Evolutionary conservation across 495 filamentous ascomycete species (phyloP), one percentile per base, ranked within the genome.

Genomic region (Peziza echinospora): DNA sequence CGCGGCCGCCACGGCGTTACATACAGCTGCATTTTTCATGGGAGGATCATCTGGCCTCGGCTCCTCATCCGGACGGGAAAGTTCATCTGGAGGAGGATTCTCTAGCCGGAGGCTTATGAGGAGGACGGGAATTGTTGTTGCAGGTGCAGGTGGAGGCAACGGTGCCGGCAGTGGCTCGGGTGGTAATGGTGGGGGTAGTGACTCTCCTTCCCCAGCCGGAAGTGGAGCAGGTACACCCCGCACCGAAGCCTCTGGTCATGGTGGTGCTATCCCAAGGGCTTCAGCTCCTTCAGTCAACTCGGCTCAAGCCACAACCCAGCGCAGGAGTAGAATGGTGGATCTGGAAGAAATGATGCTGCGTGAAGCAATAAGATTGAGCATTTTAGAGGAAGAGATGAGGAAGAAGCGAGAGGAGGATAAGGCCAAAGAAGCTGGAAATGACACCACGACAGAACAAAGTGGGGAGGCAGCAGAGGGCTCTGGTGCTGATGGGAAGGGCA

Each of bases 271-370:
- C n/a, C n/a, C n/a, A n/a, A n/a, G n/a, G n/a, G n/a, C n/a, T n/a
- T n/a, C n/a, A n/a, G n/a, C n/a, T n/a, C n/a, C n/a, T n/a, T n/a
- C n/a, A n/a, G n/a, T n/a, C n/a, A n/a, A n/a, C n/a, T n/a, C 76
- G 11, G n/a, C n/a, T n/a, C n/a, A n/a, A n/a, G n/a, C n/a, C n/a
- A n/a, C n/a, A n/a, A n/a, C n/a, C n/a, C n/a, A n/a, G n/a, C 68
- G 82, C 43, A 65, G 77, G 43, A 75, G 58, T 45, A 67, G 84
- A 40, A 68, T 89, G 45, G 84, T 91, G 39, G 89, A 96, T 54
- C 65, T 97, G 8, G 89, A 97, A 57, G 87, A 93, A 41, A 82
- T 97, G 67, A 97, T 97, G 89, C 83, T 94, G 71, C 81, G 86
- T 69, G 89, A 97, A 59, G 89, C 89, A 2, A 87, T 97, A 45